Conservation (phyloP, 163 green algal species). For the Prototheca cutis region DNA sequence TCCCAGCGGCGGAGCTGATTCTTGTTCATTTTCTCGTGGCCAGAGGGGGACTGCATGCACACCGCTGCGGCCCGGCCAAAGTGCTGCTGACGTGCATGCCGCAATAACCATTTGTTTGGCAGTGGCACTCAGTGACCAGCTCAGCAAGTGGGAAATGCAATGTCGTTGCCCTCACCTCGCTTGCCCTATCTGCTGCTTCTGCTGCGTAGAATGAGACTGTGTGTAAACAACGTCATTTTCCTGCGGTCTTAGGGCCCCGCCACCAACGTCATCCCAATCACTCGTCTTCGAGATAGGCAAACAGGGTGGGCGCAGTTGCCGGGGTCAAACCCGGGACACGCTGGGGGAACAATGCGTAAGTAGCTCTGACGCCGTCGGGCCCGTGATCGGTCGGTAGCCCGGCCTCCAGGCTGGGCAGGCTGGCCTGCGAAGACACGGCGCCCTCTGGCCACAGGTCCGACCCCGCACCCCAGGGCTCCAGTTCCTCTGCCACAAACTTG, state of each 20-base stretch:
- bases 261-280: not conserved
- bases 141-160: no score
- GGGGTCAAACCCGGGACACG: constrained; percentile 23
- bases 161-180: no score
- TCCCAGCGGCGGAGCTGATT: no score
- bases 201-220: no score
- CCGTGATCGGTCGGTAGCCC: not conserved
- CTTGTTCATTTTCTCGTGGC: no score
- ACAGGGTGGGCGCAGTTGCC: constrained; percentile 24
- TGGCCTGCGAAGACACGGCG: constrained; percentile 22
- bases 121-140: no score
- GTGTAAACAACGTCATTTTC: no score
- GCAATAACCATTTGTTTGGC: not conserved
- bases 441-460: constrained; percentile 4
- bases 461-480: not conserved
- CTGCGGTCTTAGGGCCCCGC: no score
- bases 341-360: constrained; percentile 34
- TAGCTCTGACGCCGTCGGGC: constrained; percentile 31
- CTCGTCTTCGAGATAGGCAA: constrained; percentile 24
- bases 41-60: no score
- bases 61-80: no score
- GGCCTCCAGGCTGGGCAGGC: constrained; percentile 9
- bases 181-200: no score
- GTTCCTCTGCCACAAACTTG: constrained; percentile 7
- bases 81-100: not conserved